phyloP scores from a whole-genome alignment of 1,139 yeast genomes.

The Blastobotrys capitulatus region DNA sequence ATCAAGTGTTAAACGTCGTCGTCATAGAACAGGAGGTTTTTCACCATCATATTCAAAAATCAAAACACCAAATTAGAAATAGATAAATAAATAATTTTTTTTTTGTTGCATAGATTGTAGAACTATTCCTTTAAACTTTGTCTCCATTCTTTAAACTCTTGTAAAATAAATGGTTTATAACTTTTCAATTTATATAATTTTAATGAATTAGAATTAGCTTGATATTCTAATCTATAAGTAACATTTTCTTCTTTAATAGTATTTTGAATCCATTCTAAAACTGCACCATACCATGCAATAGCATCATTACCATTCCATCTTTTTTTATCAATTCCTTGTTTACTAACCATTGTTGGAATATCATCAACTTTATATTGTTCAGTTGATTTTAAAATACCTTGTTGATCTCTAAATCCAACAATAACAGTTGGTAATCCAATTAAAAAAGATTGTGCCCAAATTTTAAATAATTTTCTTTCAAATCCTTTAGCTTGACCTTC shows the following conservation, averaged over 20 bases:
- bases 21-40: no score
- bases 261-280: slow-evolving; percentile 66
- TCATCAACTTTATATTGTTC: slow-evolving; percentile 77
- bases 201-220: slow-evolving; percentile 37
- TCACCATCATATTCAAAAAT: no score
- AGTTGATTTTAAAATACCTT: slow-evolving; percentile 53
- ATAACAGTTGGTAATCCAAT: slow-evolving; percentile 73
- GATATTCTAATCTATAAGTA: slow-evolving; percentile 43
- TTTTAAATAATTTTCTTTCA: slow-evolving; percentile 63
- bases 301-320: slow-evolving; percentile 68
- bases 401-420: slow-evolving; percentile 82
- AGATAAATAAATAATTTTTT: neutral
- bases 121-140: neutral
- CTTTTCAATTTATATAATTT: slow-evolving; percentile 37
- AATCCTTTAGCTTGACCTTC: slow-evolving; percentile 53
- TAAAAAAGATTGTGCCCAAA: slow-evolving; percentile 94
- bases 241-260: slow-evolving; percentile 44
- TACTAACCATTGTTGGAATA: slow-evolving; percentile 55
- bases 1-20: neutral
- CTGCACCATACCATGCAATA: slow-evolving; percentile 79
- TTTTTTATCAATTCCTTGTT: slow-evolving; percentile 29
- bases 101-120: neutral
- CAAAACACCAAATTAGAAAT: no score
- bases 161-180: slow-evolving; percentile 40
- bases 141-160: slow-evolving; percentile 63